A percentile compares a stretch with the other conserved stretches of the same genome.
Conservation (phyloP, 208 protist genomes). For the Acanthamoeba royreba region DNA sequence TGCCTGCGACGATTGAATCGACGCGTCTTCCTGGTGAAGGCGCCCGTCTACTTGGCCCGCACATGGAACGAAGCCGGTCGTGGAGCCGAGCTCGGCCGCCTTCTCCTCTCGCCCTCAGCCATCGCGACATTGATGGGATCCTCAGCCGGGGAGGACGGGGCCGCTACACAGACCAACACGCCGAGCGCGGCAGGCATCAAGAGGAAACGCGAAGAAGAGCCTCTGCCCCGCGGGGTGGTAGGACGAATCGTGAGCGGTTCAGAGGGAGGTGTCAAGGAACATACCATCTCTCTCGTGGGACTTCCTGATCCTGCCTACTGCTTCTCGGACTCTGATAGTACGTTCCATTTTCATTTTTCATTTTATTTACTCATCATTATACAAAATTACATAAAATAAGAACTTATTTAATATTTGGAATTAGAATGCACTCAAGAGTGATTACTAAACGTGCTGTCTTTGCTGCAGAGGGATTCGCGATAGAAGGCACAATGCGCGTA, state of each 20-base stretch:
- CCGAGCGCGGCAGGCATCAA: neutral
- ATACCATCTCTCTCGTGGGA: neutral
- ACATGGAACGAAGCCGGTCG: neutral
- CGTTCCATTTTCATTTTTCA: neutral
- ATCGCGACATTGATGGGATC: neutral
- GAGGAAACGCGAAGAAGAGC: neutral
- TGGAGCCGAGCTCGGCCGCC: neutral
- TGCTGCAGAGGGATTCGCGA: neutral
- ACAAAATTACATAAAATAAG: neutral
- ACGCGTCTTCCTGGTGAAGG: neutral
- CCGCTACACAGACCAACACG: too few relatives aligned
- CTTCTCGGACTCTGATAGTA: slow-evolving; percentile 1
- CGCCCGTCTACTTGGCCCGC: neutral
- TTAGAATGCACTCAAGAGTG: neutral
- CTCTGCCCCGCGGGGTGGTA: neutral
- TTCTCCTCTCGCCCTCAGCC: neutral
- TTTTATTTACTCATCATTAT: neutral
- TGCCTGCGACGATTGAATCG: neutral
- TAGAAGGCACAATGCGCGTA: neutral
- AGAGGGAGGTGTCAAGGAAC: neutral
- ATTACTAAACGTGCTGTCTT: neutral
- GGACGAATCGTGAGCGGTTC: neutral
- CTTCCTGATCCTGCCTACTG: neutral
- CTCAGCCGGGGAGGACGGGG: neutral
- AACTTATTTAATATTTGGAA: neutral